Conservation (phyloP, 441 rosid species). For the Arabidopsis hybrid region DNA sequence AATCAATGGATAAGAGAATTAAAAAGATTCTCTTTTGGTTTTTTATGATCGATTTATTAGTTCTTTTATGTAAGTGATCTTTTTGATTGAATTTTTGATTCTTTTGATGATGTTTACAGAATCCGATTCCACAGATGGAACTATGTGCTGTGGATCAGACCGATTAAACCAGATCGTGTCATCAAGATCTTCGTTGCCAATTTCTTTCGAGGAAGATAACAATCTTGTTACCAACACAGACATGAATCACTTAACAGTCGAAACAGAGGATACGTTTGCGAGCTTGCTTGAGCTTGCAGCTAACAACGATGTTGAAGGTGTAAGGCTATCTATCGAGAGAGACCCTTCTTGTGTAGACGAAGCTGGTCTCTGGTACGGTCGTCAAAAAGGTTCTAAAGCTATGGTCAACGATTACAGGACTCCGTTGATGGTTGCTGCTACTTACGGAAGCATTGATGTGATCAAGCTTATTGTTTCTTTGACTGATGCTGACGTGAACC, state of each 20-base stretch:
- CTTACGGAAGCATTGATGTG: conserved; percentile 72
- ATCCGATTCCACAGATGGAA: conserved; percentile 53
- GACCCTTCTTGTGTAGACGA: conserved; percentile 68
- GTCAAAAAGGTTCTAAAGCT: conserved; percentile 67
- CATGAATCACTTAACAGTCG: conserved; percentile 71
- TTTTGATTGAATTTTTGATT: conserved; percentile 17
- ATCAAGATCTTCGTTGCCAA: conserved; percentile 18
- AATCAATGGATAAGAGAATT: conserved; percentile 16
- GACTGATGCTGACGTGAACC: conserved; percentile 69
- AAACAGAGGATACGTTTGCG: conserved; percentile 70
- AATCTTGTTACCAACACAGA: conserved; percentile 38
- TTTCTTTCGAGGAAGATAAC: conserved; percentile 47
- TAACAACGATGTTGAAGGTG: conserved; percentile 66
- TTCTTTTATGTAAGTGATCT: not conserved
- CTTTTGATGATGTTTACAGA: conserved; percentile 35
- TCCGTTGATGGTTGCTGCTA: conserved; percentile 81
- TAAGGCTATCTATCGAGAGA: conserved; percentile 53
- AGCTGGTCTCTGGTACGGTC: conserved; percentile 75
- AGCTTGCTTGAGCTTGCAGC: conserved; percentile 82
- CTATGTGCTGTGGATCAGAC: conserved; percentile 58
- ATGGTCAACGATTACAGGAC: conserved; percentile 76
- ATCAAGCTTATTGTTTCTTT: conserved; percentile 62
- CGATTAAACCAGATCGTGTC: conserved; percentile 41
- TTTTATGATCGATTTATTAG: not conserved
- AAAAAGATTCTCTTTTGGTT: conserved; percentile 11